Conservation (phyloP, 768 basidiomycete species). For the Rhodosporidiobolus odoratus region DNA sequence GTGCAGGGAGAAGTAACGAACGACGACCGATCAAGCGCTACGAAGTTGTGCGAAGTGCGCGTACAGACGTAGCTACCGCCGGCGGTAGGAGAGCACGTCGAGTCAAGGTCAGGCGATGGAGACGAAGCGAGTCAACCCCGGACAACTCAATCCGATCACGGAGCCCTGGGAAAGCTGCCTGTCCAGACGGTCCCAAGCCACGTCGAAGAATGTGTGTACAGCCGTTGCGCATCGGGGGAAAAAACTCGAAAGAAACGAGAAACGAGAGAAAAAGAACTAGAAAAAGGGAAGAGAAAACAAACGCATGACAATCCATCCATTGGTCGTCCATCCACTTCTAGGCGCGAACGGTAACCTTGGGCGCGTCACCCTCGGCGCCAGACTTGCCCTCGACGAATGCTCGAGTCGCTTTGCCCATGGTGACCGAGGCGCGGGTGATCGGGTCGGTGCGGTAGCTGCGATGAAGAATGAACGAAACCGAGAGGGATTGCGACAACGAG, state of each 20-base stretch:
- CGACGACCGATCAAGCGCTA: too few species aligned
- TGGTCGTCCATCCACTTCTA: background rate
- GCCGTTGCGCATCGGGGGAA: background rate
- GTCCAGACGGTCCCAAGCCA: too few species aligned
- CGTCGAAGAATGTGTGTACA: too few species aligned
- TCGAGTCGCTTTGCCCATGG: constrained; percentile 40
- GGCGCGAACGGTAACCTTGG: background rate
- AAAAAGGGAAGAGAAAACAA: background rate
- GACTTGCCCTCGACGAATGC: constrained; percentile 27
- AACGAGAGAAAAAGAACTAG: background rate
- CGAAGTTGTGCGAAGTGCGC: too few species aligned
- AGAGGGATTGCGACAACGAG: background rate
- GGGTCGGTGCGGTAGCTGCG: constrained; percentile 77
- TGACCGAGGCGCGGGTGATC: constrained; percentile 73
- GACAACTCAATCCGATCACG: too few species aligned
- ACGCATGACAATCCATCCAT: background rate
- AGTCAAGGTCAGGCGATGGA: too few species aligned
- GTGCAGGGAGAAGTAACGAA: too few species aligned
- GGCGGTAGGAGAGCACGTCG: too few species aligned
- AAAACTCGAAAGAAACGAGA: background rate
- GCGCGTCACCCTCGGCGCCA: constrained; percentile 5
- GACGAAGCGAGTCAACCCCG: too few species aligned
- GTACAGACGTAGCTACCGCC: too few species aligned
- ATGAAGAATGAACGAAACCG: background rate
- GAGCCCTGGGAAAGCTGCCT: too few species aligned